Percentiles rank a stretch among this genome's conserved stretches.
These are phyloP conservation scores for Passalora sequoiae DNA, from an alignment of 2,329 filamentous ascomycete genomes.

Conservation along the genomic window DNA sequence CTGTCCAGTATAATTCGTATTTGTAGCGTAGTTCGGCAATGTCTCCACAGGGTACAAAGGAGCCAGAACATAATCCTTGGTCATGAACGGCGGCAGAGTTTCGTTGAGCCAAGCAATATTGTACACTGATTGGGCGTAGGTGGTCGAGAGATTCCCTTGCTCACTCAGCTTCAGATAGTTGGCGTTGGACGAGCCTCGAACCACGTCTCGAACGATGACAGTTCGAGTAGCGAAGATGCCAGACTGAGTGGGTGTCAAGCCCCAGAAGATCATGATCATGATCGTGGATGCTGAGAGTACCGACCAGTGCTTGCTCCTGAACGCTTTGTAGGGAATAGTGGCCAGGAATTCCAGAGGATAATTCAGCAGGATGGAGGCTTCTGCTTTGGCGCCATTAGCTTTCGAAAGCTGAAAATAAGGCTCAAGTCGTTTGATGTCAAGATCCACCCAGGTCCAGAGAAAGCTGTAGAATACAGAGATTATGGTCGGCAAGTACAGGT, in stretches of 20 bases:
- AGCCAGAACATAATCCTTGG: constrained; percentile 38
- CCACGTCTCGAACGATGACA: constrained; percentile 1
- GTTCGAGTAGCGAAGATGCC: constrained; percentile 46
- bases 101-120: constrained; percentile 47
- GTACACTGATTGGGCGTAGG: constrained; percentile 45
- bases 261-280: constrained; percentile 52
- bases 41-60: constrained; percentile 37
- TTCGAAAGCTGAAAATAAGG: constrained; percentile 57
- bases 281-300: constrained; percentile 47
- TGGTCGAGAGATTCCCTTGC: constrained; percentile 34
- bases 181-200: constrained; percentile 16
- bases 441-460: constrained; percentile 56
- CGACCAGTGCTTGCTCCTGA: constrained; percentile 44
- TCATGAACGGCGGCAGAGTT: constrained; percentile 42
- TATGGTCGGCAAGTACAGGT: constrained; percentile 52
- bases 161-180: constrained; percentile 26
- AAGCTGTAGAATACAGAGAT: constrained; percentile 53
- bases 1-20: constrained; percentile 24
- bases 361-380: constrained; percentile 47
- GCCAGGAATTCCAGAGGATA: constrained; percentile 52
- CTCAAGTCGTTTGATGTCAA: constrained; percentile 56
- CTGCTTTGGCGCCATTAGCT: constrained; percentile 38
- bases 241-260: constrained; percentile 52
- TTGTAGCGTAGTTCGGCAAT: background rate
- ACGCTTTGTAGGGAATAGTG: constrained; percentile 41